Evolutionary conservation across 169 alveolate genomes (phyloP).

Genomic region (Eimeria praecox): DNA sequence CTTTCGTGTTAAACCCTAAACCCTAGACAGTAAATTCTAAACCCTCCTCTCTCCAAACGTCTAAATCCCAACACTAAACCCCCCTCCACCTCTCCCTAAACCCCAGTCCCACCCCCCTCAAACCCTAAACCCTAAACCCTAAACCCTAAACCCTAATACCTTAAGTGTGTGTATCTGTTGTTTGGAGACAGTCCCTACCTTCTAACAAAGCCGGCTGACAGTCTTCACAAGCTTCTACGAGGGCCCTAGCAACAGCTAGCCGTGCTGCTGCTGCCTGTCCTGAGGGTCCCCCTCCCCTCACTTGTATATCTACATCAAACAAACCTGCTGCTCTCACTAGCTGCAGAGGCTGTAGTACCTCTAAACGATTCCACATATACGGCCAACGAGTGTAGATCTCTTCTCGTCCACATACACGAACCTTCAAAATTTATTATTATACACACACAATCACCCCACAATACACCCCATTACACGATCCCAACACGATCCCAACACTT

Average conservation of each 20-base stretch:
- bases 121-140: slow-evolving; percentile 7
- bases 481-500: background rate
- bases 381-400: slow-evolving; percentile 92
- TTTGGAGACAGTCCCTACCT: slow-evolving; percentile 13
- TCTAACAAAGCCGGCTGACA: slow-evolving; percentile 85
- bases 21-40: no score
- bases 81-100: no score
- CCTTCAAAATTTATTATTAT: slow-evolving; percentile 75
- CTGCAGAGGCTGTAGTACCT: slow-evolving; percentile 91
- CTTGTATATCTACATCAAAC: slow-evolving; percentile 88
- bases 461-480: slow-evolving; percentile 15
- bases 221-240: slow-evolving; percentile 89
- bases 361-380: slow-evolving; percentile 88
- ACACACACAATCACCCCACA: background rate
- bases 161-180: no score
- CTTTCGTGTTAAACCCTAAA: background rate
- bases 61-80: no score
- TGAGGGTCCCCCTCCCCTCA: slow-evolving; percentile 91
- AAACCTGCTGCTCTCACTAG: slow-evolving; percentile 89
- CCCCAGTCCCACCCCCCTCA: no score
- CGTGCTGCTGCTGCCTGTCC: slow-evolving; percentile 92
- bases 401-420: slow-evolving; percentile 88
- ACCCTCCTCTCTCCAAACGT: no score
- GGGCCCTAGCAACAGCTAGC: slow-evolving; percentile 91
- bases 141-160: background rate